Percentiles rank a stretch among this genome's conserved stretches.
Conservation (phyloP, 2,329 filamentous ascomycete genomes). For the Botryotinia convoluta region DNA sequence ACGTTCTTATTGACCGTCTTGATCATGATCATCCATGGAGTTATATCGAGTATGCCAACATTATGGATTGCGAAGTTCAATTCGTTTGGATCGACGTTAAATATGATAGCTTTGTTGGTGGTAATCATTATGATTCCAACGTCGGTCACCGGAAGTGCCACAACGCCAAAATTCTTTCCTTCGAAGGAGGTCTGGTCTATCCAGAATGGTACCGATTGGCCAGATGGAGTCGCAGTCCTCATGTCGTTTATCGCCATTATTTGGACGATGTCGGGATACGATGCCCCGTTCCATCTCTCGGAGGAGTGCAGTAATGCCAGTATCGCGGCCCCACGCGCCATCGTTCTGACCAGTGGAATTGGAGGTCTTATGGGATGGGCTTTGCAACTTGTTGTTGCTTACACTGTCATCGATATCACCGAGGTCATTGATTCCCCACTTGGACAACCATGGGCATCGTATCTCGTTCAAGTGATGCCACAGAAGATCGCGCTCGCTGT, state of each 20-base stretch:
- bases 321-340: slow-evolving; percentile 67
- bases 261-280: slow-evolving; percentile 68
- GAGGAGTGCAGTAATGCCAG: slow-evolving; percentile 75
- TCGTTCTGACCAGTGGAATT: slow-evolving; percentile 64
- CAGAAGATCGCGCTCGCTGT: slow-evolving; percentile 57
- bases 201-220: slow-evolving; percentile 64
- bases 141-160: slow-evolving; percentile 44
- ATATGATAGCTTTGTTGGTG: slow-evolving; percentile 63
- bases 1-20: slow-evolving; percentile 65
- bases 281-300: slow-evolving; percentile 68
- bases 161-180: slow-evolving; percentile 55
- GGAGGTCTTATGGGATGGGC: slow-evolving; percentile 70
- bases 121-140: slow-evolving; percentile 69
- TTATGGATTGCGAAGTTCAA: slow-evolving; percentile 69
- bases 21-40: slow-evolving; percentile 65
- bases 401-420: slow-evolving; percentile 62
- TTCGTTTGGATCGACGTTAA: slow-evolving; percentile 66
- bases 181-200: slow-evolving; percentile 64
- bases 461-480: slow-evolving; percentile 62
- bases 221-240: slow-evolving; percentile 63
- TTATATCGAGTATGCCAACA: slow-evolving; percentile 69
- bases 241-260: slow-evolving; percentile 72
- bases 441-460: slow-evolving; percentile 66
- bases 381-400: slow-evolving; percentile 68
- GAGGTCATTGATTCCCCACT: slow-evolving; percentile 57